phyloP scores from a whole-genome alignment of 257 asterid genomes.

The Solanum rostratum region DNA sequence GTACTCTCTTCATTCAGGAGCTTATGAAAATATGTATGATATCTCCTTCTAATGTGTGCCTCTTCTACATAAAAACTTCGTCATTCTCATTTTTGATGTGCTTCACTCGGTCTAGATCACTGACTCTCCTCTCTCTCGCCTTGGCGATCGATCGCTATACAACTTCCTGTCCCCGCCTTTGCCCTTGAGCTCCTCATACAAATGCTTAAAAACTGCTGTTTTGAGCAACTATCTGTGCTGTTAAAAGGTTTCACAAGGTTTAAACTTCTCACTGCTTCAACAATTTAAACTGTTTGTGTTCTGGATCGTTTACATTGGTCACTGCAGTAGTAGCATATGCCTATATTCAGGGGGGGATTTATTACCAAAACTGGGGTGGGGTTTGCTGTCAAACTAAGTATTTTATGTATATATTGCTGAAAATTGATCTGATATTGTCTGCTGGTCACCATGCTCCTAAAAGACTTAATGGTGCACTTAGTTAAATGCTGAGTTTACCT shows the following conservation, averaged over 20 bases:
- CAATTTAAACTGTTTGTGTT: not conserved
- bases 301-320: not conserved
- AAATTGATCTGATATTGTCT: not conserved
- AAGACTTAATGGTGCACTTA: not conserved
- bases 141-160: no score
- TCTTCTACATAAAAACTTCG: no score
- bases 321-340: not conserved
- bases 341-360: not conserved
- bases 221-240: not conserved
- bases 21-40: no score
- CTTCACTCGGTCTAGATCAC: no score
- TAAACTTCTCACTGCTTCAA: not conserved
- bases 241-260: not conserved
- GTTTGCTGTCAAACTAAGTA: not conserved
- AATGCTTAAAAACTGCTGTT: not conserved
- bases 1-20: no score
- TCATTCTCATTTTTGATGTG: no score
- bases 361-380: not conserved
- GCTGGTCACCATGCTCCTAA: not conserved
- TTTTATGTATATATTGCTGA: not conserved
- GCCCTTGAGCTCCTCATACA: no score
- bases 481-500: not conserved
- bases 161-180: no score
- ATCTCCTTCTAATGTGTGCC: no score
- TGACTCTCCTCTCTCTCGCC: no score